Evolutionary conservation across 768 basidiomycete species (phyloP).

Genomic region (Dentipellis sp.): DNA sequence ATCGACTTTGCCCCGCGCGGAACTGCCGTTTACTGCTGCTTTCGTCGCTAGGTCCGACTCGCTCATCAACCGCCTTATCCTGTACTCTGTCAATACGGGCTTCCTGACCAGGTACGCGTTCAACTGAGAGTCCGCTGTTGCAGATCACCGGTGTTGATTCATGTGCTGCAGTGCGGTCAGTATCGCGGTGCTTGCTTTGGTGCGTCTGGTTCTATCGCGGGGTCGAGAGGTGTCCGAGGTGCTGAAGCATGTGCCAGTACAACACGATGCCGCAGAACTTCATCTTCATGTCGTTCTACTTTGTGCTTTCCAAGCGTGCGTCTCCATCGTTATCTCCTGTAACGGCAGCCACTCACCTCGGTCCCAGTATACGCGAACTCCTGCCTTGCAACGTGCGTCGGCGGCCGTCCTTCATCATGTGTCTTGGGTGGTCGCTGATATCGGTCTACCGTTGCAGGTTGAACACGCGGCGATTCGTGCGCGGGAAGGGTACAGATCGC

Average conservation of each 20-base stretch:
- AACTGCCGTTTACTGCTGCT: not conserved
- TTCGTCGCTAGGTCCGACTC: conserved; percentile 37
- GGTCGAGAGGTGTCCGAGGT: not conserved
- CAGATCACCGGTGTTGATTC: not conserved
- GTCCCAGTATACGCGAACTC: conserved; percentile 14
- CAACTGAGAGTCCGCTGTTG: not conserved
- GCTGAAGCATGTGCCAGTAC: conserved; percentile 30
- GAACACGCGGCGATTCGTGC: conserved; percentile 12
- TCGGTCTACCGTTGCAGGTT: conserved; percentile 1
- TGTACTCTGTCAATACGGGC: conserved; percentile 60
- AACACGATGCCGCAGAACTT: conserved; percentile 45
- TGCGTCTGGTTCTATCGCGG: conserved; percentile 22
- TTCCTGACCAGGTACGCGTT: conserved; percentile 43
- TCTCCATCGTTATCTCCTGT: not conserved
- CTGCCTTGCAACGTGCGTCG: conserved; percentile 12
- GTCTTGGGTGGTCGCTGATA: too few relatives aligned
- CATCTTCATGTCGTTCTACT: conserved; percentile 52
- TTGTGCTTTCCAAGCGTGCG: conserved; percentile 47
- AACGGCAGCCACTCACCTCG: not conserved
- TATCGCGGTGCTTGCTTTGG: conserved; percentile 45
- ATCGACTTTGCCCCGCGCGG: not conserved
- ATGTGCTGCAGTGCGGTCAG: conserved; percentile 29
- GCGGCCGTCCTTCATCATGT: too few relatives aligned
- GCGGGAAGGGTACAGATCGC: conserved; percentile 12
- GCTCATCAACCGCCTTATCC: conserved; percentile 42